Evolutionary conservation across 1,139 yeast genomes (phyloP).

Genomic region (Groenewaldozyma auringiensis): DNA sequence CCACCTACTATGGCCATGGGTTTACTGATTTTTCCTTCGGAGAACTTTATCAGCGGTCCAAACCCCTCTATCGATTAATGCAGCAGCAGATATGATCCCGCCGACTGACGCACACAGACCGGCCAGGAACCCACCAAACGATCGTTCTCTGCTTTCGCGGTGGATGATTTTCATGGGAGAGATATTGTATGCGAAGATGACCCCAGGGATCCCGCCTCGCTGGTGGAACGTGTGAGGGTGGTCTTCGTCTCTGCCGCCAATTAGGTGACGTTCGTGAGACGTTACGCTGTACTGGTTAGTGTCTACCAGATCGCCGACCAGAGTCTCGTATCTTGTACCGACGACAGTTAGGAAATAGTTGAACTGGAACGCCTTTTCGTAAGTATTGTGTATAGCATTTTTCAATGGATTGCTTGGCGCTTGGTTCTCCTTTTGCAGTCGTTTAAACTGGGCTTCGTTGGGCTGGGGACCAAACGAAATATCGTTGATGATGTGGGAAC

Average conservation of each 20-base stretch:
- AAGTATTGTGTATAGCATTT: constrained; percentile 38
- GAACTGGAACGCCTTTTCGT: constrained; percentile 54
- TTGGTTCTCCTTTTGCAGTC: constrained; percentile 8
- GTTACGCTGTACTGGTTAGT: constrained; percentile 93
- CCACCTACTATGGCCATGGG: too few species aligned
- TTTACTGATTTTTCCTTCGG: constrained; percentile 47
- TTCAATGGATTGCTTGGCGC: constrained; percentile 56
- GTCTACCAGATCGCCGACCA: constrained; percentile 49
- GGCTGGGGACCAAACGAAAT: constrained; percentile 74
- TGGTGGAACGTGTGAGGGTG: constrained; percentile 83
- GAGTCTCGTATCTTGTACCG: constrained; percentile 73
- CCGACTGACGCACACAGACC: constrained; percentile 87
- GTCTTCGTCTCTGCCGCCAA: constrained; percentile 84
- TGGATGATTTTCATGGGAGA: constrained; percentile 89
- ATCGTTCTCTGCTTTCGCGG: constrained; percentile 64
- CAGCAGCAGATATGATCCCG: constrained; percentile 88
- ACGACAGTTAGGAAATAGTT: constrained; percentile 85
- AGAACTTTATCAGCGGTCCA: constrained; percentile 84
- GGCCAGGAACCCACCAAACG: constrained; percentile 80
- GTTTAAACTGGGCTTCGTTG: constrained; percentile 14
- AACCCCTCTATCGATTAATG: constrained; percentile 76
- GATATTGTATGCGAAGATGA: constrained; percentile 81
- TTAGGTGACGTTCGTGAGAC: constrained; percentile 73
- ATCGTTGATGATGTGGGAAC: constrained; percentile 69
- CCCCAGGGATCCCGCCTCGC: constrained; percentile 86